These are phyloP conservation scores for Geoglossum glabrum DNA, from an alignment of 495 filamentous ascomycete species.

Conservation along the genomic window DNA sequence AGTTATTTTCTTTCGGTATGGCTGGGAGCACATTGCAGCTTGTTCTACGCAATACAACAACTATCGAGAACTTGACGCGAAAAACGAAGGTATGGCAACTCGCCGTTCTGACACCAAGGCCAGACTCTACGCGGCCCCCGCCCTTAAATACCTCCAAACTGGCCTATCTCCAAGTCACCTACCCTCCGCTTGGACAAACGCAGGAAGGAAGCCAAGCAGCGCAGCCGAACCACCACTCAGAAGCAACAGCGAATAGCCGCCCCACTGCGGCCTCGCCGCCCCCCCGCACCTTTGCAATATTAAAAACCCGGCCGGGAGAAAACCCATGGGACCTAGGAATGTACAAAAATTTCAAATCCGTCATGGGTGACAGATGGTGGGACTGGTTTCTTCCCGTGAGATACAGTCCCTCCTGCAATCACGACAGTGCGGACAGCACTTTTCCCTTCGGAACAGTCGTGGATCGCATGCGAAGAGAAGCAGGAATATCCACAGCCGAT, in stretches of 20 bases:
- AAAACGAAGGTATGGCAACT: conserved; percentile 45
- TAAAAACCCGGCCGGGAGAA: conserved; percentile 48
- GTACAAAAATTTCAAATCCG: conserved; percentile 46
- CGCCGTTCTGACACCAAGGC: conserved; percentile 45
- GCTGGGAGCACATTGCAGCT: conserved; percentile 46
- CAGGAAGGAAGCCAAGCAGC: not conserved
- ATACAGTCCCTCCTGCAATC: conserved; percentile 39
- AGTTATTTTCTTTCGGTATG: conserved; percentile 58
- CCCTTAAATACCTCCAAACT: not conserved
- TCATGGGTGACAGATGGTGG: conserved; percentile 46
- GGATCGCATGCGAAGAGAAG: conserved; percentile 26
- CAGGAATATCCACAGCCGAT: not conserved
- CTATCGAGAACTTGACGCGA: conserved; percentile 54
- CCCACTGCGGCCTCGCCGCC: not conserved
- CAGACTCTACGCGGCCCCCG: not conserved
- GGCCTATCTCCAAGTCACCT: not conserved
- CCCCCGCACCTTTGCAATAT: conserved; percentile 52
- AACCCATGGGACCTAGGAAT: conserved; percentile 60
- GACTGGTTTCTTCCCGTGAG: conserved; percentile 62
- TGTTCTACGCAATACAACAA: conserved; percentile 50
- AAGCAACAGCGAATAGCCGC: conserved; percentile 5
- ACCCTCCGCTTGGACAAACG: not conserved
- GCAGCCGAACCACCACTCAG: not conserved
- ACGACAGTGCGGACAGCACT: conserved; percentile 24
- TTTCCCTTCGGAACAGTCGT: conserved; percentile 32